Base-by-base conservation (phyloP, 2,329 filamentous ascomycete species). In the Fusarium poae region DNA sequence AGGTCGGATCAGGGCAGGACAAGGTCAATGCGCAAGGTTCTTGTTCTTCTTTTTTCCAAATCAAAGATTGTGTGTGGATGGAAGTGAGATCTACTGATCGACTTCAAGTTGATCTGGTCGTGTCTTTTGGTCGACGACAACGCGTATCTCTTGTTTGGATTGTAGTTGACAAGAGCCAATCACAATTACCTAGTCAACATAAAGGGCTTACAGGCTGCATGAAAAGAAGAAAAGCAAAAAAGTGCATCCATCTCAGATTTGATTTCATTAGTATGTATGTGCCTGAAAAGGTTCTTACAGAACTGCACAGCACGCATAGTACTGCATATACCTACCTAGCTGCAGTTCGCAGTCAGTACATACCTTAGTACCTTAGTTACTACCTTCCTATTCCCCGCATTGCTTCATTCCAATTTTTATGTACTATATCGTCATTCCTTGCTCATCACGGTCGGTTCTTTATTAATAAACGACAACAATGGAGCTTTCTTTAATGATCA, bases 121-220 rank as follows among this genome's bases (percentile, higher is more conserved):
- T 71, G 66, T 27, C 46, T 58, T 67, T 58, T 46, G 44, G 37
- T 21, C 10, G 23, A 44, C 40, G 56, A 50, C 46, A 54, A 68
- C 71, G 63, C 63, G 71, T 52, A 54, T 62, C 7, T 29, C 66
- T 68, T 72, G 63, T 73, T 75, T 75, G 64, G 67, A 65, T 68
- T 67, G 51, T 29, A 53, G 50, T 63, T 40, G 45, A 45, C 56
- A 29, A 15, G 20, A 52, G 32, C 74, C 74, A 76, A 76, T 76
- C 70, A 72, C 34, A 30, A 35, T 12, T 16, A n/a, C n/a, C n/a
- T n/a, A 37, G 48, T 32, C 37, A 40, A 63, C n/a, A 21, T 40
- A 27, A 25, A 52, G 65, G 61, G 60, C 62, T 43, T 57, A 35
- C 62, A 40, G 51, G 44, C 49, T 42, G 45, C 35, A 62, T 55